Evolutionary conservation across 1,284 basidiomycete genomes (phyloP).

Genomic region (Meripilus lineatus): DNA sequence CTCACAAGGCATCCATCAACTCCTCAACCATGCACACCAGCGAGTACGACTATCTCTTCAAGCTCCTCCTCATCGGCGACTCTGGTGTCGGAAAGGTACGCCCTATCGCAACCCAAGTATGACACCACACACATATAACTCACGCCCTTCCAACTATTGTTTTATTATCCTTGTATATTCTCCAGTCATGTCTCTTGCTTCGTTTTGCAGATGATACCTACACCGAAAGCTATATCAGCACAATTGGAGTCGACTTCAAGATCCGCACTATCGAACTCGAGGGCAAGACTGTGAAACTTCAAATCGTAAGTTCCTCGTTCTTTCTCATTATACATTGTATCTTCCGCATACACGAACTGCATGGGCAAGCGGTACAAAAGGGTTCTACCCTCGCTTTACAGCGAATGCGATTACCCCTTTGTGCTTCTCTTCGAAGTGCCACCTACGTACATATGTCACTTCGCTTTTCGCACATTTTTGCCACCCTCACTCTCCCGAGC

Average conservation of each 20-base stretch:
- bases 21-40: slow-evolving; percentile 68
- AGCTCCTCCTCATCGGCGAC: slow-evolving; percentile 88
- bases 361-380: not conserved
- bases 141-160: not conserved
- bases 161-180: not conserved
- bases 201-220: slow-evolving; percentile 99
- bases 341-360: not conserved
- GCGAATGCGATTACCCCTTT: not conserved
- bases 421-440: no score
- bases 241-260: slow-evolving; percentile 99
- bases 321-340: not conserved
- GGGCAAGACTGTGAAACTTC: slow-evolving; percentile 99
- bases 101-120: slow-evolving; percentile 12
- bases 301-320: slow-evolving; percentile 76
- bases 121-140: not conserved
- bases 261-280: slow-evolving; percentile 99
- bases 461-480: no score
- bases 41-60: slow-evolving; percentile 98
- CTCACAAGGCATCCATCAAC: no score
- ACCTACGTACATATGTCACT: no score
- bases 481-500: no score
- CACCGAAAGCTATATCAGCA: slow-evolving; percentile 98
- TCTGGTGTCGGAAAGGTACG: slow-evolving; percentile 95
- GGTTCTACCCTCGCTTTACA: not conserved
- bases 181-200: slow-evolving; percentile 92